Conservation (phyloP, 1,284 basidiomycete genomes). For the Naganishia albida region DNA sequence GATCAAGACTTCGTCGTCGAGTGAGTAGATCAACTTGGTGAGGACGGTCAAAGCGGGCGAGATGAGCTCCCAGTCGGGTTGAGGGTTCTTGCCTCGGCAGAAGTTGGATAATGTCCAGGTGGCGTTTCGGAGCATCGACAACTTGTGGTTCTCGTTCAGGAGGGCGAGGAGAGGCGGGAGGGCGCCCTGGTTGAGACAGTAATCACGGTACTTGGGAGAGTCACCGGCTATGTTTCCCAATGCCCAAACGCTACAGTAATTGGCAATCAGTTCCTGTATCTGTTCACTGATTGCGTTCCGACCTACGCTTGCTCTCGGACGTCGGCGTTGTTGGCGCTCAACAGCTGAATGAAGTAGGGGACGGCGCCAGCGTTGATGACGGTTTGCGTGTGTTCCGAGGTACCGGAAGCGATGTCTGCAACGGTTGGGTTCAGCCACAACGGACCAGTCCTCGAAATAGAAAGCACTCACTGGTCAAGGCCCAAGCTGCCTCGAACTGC, state of each 20-base stretch:
- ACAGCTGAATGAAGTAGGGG: conserved; percentile 93
- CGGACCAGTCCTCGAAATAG: too few species aligned
- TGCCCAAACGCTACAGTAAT: conserved; percentile 72
- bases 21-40: conserved; percentile 97
- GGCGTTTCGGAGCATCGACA: conserved; percentile 95
- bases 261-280: background rate
- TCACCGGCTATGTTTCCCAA: conserved; percentile 95
- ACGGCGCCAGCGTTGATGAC: conserved; percentile 94
- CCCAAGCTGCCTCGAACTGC: conserved; percentile 99
- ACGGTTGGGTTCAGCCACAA: background rate
- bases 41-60: conserved; percentile 93
- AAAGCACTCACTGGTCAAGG: conserved; percentile 71
- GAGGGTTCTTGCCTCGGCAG: conserved; percentile 92
- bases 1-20: conserved; percentile 98
- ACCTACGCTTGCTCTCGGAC: conserved; percentile 84
- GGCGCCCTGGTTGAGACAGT: conserved; percentile 62
- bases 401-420: conserved; percentile 90
- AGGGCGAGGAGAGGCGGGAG: conserved; percentile 59
- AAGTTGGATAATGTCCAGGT: conserved; percentile 99
- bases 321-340: conserved; percentile 81
- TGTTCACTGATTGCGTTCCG: background rate
- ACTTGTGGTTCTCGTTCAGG: conserved; percentile 72
- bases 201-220: conserved; percentile 89
- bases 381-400: conserved; percentile 96
- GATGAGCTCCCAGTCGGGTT: conserved; percentile 94